Conservation (phyloP, 129 eudicot genomes). For the Pittosporum tobira region DNA sequence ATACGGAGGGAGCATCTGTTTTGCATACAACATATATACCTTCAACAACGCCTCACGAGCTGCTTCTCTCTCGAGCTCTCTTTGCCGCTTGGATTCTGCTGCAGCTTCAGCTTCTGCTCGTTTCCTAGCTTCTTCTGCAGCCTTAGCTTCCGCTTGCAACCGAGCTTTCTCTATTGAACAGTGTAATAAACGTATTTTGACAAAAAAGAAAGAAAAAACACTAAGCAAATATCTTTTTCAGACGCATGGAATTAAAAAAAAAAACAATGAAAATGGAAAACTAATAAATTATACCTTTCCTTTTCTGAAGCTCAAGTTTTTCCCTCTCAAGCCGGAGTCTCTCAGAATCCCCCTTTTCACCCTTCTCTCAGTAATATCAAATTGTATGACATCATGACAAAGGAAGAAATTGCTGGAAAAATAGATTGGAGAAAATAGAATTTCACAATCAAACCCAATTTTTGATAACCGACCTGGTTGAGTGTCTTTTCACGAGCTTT, state of each 20-base stretch:
- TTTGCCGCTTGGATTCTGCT: slow-evolving; percentile 58
- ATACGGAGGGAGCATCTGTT: too few relatives aligned
- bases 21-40: slow-evolving; percentile 28
- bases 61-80: slow-evolving; percentile 84
- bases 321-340: slow-evolving; percentile 68
- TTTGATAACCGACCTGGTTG: slow-evolving; percentile 35
- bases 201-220: too few relatives aligned
- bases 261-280: too few relatives aligned
- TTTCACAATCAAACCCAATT: not conserved
- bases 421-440: not conserved
- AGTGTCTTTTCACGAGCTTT: slow-evolving; percentile 90
- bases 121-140: slow-evolving; percentile 79
- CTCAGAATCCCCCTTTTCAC: slow-evolving; percentile 69
- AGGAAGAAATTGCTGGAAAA: not conserved
- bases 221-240: too few relatives aligned
- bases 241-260: too few relatives aligned
- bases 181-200: not conserved
- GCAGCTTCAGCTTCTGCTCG: slow-evolving; percentile 12
- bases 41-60: slow-evolving; percentile 75
- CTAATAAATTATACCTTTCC: too few relatives aligned
- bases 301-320: slow-evolving; percentile 60
- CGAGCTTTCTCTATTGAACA: slow-evolving; percentile 58
- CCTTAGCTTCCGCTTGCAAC: slow-evolving; percentile 59
- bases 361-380: slow-evolving; percentile 27
- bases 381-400: slow-evolving; percentile 3